Base-by-base conservation (phyloP, 1,284 basidiomycete genomes). In the Ceratobasidium sp. region DNA sequence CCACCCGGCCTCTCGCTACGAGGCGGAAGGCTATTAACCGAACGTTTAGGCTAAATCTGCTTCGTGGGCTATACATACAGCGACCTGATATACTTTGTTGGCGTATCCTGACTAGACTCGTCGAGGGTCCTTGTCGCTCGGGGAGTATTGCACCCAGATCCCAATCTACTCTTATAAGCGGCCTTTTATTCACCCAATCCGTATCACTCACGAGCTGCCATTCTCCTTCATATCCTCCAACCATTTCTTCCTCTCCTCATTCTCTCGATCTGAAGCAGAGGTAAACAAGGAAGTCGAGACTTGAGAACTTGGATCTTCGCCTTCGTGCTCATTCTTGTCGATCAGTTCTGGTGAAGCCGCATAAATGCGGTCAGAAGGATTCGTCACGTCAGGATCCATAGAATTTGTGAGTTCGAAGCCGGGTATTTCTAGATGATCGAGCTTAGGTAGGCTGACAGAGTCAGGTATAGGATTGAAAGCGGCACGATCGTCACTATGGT, bases 221-320 rank as follows among this genome's bases (percentile, higher is more conserved):
- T 53, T 32, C 52, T 53, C 53, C 53, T 57, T 39, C 30, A 32
- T 28, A 14, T 32, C 30, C 2, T 57, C 53, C 28, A 57, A n/a
- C 28, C 28, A 57, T n/a, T 57, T 57, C 12, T 5, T 28, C n/a
- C 53, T 9, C 26, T 57, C 53, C 9, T n/a, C 30, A 34, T 30
- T 36, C n/a, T 57, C 53, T 18, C 18, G 16, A 57, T 57, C 53
- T 9, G 53, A 57, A 57, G 53, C 53, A 8, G 53, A 8, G 18
- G 53, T 57, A 36, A 57, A 57, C 28, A 57, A 23, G 12, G 53
- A 57, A 3, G 53, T 57, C 53, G 53, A 57, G 14, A 14, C 30
- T 39, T 57, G 53, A 5, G 30, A 34, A 57, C 18, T 5, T 39
- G 10, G 30, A 32, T 6, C 28, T 21, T 34, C 53, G 32, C 36